Evolutionary conservation across 768 basidiomycete genomes (phyloP).

Genomic region (Russula brevipes): DNA sequence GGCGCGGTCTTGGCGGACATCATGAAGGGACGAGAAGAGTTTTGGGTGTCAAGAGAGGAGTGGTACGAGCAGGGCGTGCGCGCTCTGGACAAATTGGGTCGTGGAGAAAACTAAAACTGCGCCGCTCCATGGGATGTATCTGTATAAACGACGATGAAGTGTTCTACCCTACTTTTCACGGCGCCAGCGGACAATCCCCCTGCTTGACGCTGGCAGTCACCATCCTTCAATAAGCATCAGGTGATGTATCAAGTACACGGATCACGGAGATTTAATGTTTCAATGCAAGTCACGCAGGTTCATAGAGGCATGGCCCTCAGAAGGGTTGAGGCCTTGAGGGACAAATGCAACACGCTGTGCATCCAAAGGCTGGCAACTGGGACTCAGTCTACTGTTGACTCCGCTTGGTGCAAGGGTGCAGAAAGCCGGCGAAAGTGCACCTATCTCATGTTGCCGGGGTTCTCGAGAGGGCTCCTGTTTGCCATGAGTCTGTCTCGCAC

Average conservation of each 20-base stretch:
- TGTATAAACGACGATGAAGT: neutral
- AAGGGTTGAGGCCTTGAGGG: too few species aligned
- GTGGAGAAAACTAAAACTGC: constrained; percentile 42
- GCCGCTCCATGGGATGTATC: too few species aligned
- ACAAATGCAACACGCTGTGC: too few species aligned
- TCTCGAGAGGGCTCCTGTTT: too few species aligned
- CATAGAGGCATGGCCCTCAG: too few species aligned
- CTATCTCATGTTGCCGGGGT: too few species aligned
- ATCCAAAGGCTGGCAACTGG: too few species aligned
- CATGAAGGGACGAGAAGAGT: constrained; percentile 91
- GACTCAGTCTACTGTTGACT: too few species aligned
- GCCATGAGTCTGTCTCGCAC: too few species aligned
- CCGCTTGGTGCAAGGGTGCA: too few species aligned
- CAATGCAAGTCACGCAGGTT: too few species aligned
- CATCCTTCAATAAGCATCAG: neutral
- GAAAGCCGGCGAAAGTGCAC: too few species aligned
- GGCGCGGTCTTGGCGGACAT: constrained; percentile 98
- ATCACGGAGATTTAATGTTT: neutral
- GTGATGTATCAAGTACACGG: neutral
- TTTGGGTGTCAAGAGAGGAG: constrained; percentile 93
- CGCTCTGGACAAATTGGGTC: constrained; percentile 80
- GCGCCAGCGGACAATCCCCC: neutral
- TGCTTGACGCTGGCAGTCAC: neutral
- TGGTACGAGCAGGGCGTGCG: constrained; percentile 88
- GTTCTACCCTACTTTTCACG: neutral